phyloP scores from a whole-genome alignment of 345 rosid species.

The Gossypium ekmanianum region DNA sequence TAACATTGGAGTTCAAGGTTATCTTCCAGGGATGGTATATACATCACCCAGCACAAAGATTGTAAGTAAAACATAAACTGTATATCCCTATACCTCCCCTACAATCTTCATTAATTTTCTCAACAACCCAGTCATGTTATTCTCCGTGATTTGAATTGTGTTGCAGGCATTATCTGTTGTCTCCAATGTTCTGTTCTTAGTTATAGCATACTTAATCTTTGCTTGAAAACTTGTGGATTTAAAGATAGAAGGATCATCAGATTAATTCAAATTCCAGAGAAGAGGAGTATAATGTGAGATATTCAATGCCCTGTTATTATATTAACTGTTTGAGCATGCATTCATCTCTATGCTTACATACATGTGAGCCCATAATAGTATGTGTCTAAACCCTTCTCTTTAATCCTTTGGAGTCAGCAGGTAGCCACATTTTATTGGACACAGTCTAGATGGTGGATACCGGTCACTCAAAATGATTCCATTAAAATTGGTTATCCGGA shows the following conservation, averaged over 20 bases:
- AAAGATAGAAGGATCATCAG: neutral
- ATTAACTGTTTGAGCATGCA: neutral
- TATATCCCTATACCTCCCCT: neutral
- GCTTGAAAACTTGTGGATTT: neutral
- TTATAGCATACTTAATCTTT: neutral
- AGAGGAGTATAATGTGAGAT: constrained; percentile 1
- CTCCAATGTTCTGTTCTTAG: constrained; percentile 8
- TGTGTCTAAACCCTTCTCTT: too few species aligned
- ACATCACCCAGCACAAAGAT: constrained; percentile 36
- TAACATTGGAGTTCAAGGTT: constrained; percentile 56
- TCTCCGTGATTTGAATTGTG: neutral
- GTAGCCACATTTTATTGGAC: neutral
- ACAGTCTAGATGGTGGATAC: neutral
- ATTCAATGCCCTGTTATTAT: neutral
- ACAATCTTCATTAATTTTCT: neutral
- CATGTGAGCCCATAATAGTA: neutral
- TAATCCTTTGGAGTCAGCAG: too few species aligned
- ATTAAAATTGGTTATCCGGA: neutral
- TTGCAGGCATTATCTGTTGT: constrained; percentile 9
- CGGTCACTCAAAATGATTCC: neutral
- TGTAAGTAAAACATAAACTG: constrained; percentile 29
- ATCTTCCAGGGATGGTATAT: constrained; percentile 49
- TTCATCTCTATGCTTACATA: neutral
- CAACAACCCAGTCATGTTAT: neutral
- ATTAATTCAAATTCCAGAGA: neutral